phyloP scores from a whole-genome alignment of 2,329 filamentous ascomycete species.

The Aspergillus sp. region DNA sequence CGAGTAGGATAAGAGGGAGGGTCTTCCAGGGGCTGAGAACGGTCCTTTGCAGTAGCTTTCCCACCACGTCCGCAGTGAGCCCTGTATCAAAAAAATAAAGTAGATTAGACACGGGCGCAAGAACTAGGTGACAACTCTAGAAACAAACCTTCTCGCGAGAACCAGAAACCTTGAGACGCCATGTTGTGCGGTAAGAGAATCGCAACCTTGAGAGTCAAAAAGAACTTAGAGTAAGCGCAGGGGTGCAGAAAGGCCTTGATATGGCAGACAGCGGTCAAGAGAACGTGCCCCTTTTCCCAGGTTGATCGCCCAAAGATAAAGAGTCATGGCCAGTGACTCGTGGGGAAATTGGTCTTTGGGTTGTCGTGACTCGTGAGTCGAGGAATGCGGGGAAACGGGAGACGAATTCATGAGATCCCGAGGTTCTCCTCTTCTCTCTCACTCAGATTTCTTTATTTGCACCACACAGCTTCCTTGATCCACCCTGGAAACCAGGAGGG shows the following conservation, averaged over 20 bases:
- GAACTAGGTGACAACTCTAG: not conserved
- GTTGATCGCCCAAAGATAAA: not conserved
- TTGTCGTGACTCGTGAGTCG: not conserved
- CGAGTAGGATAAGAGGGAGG: conserved; percentile 62
- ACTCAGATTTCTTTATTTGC: not conserved
- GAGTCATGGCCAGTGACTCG: not conserved
- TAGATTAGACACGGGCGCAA: not conserved
- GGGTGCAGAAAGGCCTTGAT: not conserved
- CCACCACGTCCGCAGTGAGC: conserved; percentile 61
- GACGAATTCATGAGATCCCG: conserved; percentile 16
- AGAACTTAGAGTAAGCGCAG: not conserved
- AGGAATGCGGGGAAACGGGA: conserved; percentile 22
- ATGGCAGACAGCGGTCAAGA: conserved; percentile 1
- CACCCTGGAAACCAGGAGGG: not conserved
- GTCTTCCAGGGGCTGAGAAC: conserved; percentile 65
- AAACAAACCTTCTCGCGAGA: conserved; percentile 34
- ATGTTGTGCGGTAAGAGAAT: not conserved
- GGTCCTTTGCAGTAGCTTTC: conserved; percentile 59
- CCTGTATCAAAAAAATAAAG: conserved; percentile 27
- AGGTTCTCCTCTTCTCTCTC: conserved; percentile 15
- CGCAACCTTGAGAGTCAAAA: not conserved
- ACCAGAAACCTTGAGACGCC: conserved; percentile 19
- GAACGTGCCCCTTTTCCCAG: not conserved
- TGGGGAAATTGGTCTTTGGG: not conserved
- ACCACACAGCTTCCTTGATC: not conserved